These are phyloP conservation scores for Apostasia ramifera DNA, from an alignment of 106 monocot species.

Conservation along the genomic window DNA sequence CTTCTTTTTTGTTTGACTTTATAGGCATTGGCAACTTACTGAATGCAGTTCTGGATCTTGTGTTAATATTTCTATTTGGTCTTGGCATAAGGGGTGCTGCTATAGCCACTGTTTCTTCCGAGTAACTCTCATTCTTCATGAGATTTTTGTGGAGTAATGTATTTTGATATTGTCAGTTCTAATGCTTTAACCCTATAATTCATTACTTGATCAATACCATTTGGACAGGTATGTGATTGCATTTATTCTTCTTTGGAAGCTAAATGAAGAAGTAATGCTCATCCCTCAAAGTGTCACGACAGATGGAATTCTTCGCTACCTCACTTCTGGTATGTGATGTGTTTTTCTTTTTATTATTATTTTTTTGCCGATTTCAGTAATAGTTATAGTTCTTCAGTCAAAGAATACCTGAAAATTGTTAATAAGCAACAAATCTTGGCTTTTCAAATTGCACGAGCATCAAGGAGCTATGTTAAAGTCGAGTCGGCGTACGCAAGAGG, in stretches of 20 bases:
- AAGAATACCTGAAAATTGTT: neutral
- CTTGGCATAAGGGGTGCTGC: conserved; percentile 86
- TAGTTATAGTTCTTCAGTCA: neutral
- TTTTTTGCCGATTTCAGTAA: neutral
- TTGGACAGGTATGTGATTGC: conserved; percentile 68
- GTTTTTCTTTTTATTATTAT: neutral
- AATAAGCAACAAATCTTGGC: neutral
- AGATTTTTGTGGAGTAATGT: conserved; percentile 10
- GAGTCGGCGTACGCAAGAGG: too few species aligned
- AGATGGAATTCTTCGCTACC: conserved; percentile 36
- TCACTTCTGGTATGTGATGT: conserved; percentile 71
- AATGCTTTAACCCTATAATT: neutral
- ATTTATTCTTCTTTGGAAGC: conserved; percentile 71
- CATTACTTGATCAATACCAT: neutral
- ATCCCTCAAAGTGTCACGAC: conserved; percentile 36
- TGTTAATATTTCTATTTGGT: conserved; percentile 77
- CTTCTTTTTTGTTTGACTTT: neutral
- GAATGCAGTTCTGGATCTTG: conserved; percentile 67
- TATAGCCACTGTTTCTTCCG: conserved; percentile 78
- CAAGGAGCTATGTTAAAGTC: too few species aligned
- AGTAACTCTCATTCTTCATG: conserved; percentile 47
- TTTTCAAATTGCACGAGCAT: too few species aligned
- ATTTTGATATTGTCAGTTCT: neutral
- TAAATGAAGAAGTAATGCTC: conserved; percentile 59
- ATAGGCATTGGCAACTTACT: conserved; percentile 81